Evolutionary conservation across 305 asterid species (phyloP), one percentile per base, ranked within the genome.

Genomic region (Euphrasia arctica): DNA sequence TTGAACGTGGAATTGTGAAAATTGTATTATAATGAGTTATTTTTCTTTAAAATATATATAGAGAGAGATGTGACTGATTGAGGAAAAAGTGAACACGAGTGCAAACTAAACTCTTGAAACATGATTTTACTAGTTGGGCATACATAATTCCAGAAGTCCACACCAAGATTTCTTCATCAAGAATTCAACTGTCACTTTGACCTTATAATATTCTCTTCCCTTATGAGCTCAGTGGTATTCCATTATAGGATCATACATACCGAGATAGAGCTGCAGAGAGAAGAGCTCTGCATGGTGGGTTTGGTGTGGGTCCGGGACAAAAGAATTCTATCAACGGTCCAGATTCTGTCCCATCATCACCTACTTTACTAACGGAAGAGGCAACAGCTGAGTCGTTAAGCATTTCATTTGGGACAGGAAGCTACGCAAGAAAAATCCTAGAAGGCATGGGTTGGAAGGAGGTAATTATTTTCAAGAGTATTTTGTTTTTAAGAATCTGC

Each of bases 211-310:
- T 56, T 8, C 2, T 32, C 18, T 63, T 49, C 49, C 49, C 41
- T 39, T 57, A 11, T 60, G 28, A 54, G 60, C 58, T 34, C 41
- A 73, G 55, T 58, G 58, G 43, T 41, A 60, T 61, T 58, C 13
- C 10, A 60, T 68, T 70, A 8, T 69, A 89, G 98, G 86, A 70
- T 58, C 73, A 39, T 61, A 65, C 65, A 9, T 92, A 89, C 47
- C 85, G 97, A 67, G 98, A 92, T 67, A 84, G 96, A 77, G 98
- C 98, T 70, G 96, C 97, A 39, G 98, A 92, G 86, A 87, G 97
- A 70, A 82, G 97, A 76, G 86, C 88, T 66, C 73, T 92, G 70
- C 96, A 89, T 49, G 95, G 97, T 42, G 87, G 97, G 68, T 87
- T 85, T 71, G 97, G 98, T 48, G 74, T 89, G 49, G 98, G 98